Percentiles rank a stretch among this genome's conserved stretches.
Evolutionary conservation across 495 filamentous ascomycete genomes (phyloP).

Genomic region (Aspergillus mulundensis): DNA sequence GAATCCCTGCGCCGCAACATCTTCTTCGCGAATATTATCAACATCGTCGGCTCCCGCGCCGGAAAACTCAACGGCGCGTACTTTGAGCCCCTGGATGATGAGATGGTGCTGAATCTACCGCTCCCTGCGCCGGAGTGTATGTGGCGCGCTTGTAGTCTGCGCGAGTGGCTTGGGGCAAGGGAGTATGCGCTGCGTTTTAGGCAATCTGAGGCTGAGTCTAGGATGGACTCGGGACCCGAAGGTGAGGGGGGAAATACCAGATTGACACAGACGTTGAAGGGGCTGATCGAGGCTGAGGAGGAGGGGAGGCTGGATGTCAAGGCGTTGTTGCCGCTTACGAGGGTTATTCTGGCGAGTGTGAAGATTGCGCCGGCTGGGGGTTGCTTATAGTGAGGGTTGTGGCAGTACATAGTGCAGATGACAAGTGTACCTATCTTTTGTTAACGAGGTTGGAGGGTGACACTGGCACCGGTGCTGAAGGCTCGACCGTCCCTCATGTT

Average conservation of each 20-base stretch:
- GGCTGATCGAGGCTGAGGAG: conserved; percentile 6
- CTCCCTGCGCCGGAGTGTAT: conserved; percentile 18
- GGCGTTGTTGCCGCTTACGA: conserved; percentile 11
- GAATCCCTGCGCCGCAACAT: conserved; percentile 21
- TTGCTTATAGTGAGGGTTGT: too few relatives aligned
- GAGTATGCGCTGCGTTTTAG: conserved; percentile 12
- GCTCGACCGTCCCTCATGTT: too few relatives aligned
- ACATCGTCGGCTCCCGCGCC: conserved; percentile 10
- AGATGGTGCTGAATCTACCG: conserved; percentile 8
- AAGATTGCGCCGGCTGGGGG: not conserved
- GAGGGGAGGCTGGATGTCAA: conserved; percentile 4
- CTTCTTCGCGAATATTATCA: conserved; percentile 18
- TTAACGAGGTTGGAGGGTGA: too few relatives aligned
- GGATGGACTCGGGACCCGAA: too few relatives aligned
- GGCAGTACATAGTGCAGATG: too few relatives aligned
- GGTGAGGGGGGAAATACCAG: not conserved
- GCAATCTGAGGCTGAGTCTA: too few relatives aligned
- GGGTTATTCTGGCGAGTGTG: conserved; percentile 14
- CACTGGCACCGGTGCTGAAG: too few relatives aligned
- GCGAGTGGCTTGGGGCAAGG: conserved; percentile 14
- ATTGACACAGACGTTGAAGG: conserved; percentile 10
- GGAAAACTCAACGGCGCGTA: conserved; percentile 10
- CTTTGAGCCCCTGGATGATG: conserved; percentile 16
- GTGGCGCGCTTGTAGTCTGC: conserved; percentile 16
- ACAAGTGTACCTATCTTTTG: too few relatives aligned